phyloP scores from a whole-genome alignment of 139 green algal species.

The Chlorella sp. region DNA sequence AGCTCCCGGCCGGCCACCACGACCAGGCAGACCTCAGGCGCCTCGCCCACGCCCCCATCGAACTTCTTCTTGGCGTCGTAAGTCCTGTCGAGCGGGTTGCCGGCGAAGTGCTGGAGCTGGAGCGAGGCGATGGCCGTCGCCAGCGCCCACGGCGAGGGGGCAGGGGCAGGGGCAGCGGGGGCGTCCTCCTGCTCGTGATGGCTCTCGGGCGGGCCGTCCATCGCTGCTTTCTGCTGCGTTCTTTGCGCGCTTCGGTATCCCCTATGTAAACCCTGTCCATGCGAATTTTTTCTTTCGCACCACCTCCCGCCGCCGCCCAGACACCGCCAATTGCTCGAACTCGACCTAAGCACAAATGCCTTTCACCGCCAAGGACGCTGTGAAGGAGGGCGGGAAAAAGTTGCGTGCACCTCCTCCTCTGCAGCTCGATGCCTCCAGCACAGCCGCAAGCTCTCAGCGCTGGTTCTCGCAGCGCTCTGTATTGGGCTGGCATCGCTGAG shows the following conservation, averaged over 20 bases:
- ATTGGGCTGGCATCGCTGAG: neutral
- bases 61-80: neutral
- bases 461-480: neutral
- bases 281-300: too few species aligned
- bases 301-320: too few species aligned
- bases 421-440: neutral
- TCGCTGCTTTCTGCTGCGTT: too few species aligned
- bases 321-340: too few species aligned
- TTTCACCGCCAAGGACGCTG: constrained; percentile 15
- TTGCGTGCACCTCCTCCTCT: neutral
- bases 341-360: too few species aligned
- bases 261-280: too few species aligned
- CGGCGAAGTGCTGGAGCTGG: neutral
- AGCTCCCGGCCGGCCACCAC: neutral
- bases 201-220: too few species aligned
- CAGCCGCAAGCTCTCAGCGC: neutral
- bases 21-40: neutral
- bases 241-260: too few species aligned
- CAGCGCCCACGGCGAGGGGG: too few species aligned
- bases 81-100: neutral
- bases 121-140: too few species aligned
- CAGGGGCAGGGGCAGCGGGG: too few species aligned
- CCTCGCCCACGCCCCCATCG: neutral
- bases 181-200: too few species aligned
- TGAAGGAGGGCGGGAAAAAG: constrained; percentile 48